Conservation (phyloP, 495 filamentous ascomycete species). For the Achaetomiella virescens region DNA sequence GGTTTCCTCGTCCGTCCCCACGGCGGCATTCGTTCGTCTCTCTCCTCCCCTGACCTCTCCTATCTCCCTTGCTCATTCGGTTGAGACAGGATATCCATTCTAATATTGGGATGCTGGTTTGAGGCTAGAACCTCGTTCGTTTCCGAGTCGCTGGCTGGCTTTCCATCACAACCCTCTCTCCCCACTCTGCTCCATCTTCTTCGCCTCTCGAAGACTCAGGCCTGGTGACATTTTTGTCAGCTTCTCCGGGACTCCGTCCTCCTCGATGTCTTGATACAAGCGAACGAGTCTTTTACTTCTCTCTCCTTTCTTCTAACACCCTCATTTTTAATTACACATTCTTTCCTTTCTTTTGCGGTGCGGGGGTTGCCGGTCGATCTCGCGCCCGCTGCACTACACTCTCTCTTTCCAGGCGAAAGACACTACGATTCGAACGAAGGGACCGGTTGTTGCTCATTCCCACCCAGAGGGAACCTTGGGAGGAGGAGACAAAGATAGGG, state of each 20-base stretch:
- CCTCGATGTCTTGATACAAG: conserved; percentile 15
- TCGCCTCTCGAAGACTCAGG: conserved; percentile 10
- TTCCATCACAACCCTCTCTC: conserved; percentile 11
- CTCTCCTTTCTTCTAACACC: conserved; percentile 16
- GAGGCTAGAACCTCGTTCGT: conserved; percentile 11
- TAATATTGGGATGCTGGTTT: conserved; percentile 7
- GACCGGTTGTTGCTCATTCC: too few relatives aligned
- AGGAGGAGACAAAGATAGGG: conserved; percentile 6
- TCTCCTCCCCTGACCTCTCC: conserved; percentile 2
- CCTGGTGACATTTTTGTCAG: background rate
- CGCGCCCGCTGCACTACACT: conserved; percentile 19
- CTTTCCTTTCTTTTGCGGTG: conserved; percentile 25
- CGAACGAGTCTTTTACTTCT: conserved; percentile 19
- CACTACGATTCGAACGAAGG: conserved; percentile 23
- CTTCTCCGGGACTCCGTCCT: background rate
- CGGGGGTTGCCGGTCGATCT: conserved; percentile 32
- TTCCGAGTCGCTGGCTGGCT: conserved; percentile 4
- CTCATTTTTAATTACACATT: conserved; percentile 19
- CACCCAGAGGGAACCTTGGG: background rate
- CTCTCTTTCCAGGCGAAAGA: background rate
- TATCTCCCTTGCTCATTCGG: background rate
- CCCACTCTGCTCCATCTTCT: conserved; percentile 2
- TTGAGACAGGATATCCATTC: conserved; percentile 10
- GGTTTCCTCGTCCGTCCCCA: background rate
- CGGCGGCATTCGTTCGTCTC: background rate